Percentiles rank a stretch among this genome's conserved stretches.
phyloP scores from a whole-genome alignment of 108 stramenopile species.

The Cyclostephanos invisitatus region DNA sequence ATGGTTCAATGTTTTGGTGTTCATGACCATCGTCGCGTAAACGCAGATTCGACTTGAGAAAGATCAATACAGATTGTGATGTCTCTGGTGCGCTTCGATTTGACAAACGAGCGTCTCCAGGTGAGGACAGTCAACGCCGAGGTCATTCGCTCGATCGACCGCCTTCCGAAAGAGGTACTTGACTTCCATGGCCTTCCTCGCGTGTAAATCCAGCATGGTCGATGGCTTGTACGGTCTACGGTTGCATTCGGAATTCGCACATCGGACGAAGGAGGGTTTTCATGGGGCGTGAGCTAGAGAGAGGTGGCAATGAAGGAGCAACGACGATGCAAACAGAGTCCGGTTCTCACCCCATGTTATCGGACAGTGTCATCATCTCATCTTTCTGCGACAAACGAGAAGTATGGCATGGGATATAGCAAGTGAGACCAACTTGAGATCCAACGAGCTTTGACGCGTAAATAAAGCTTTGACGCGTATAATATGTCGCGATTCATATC shows the following conservation, averaged over 20 bases:
- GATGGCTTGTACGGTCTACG: conserved; percentile 70
- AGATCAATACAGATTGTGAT: conserved; percentile 38
- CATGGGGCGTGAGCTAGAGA: not conserved
- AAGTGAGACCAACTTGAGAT: not conserved
- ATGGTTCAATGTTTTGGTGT: too few species aligned
- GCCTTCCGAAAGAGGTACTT: conserved; percentile 78
- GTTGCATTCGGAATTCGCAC: not conserved
- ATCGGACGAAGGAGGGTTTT: not conserved
- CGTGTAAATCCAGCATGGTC: conserved; percentile 78
- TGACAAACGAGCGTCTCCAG: conserved; percentile 73
- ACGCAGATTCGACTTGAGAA: not conserved
- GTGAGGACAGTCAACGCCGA: conserved; percentile 66
- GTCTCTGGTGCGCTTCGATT: conserved; percentile 68
- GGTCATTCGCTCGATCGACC: conserved; percentile 59
- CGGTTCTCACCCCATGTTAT: conserved; percentile 61
- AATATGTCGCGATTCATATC: not conserved
- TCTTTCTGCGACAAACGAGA: conserved; percentile 35
- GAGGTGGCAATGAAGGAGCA: not conserved
- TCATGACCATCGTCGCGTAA: too few species aligned
- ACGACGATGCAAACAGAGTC: not conserved
- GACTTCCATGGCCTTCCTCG: conserved; percentile 82
- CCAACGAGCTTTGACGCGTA: not conserved
- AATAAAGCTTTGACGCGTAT: not conserved
- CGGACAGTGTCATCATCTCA: conserved; percentile 73
- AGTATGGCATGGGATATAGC: not conserved